A percentile compares a stretch with the other conserved stretches of the same genome.
phyloP scores from a whole-genome alignment of 2,329 filamentous ascomycete genomes.

The Cytospora paraplurivora region DNA sequence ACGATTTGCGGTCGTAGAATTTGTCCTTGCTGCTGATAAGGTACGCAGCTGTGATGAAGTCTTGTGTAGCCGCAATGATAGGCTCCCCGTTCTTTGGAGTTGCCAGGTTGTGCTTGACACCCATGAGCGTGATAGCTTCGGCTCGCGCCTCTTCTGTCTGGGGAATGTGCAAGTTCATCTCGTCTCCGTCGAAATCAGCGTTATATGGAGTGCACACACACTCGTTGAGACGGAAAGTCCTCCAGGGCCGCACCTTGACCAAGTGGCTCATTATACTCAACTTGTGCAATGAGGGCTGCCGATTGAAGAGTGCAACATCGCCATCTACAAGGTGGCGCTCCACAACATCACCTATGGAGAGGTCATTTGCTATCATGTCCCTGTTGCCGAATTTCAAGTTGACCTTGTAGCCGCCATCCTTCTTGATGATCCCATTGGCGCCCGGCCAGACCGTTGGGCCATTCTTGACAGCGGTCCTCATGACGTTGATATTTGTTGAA shows the following conservation, averaged over 20 bases:
- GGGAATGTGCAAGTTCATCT: conserved; percentile 98
- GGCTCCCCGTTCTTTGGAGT: conserved; percentile 98
- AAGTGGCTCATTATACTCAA: conserved; percentile 97
- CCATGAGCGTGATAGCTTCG: conserved; percentile 96
- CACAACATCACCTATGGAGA: conserved; percentile 84
- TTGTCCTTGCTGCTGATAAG: conserved; percentile 88
- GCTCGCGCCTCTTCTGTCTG: conserved; percentile 96
- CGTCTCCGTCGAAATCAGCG: conserved; percentile 97
- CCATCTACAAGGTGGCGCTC: conserved; percentile 94
- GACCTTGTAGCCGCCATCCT: conserved; percentile 66
- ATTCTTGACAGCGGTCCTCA: conserved; percentile 72
- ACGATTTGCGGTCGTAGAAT: conserved; percentile 87
- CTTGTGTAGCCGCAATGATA: conserved; percentile 97
- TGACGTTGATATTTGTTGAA: conserved; percentile 80
- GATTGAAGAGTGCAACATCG: conserved; percentile 96
- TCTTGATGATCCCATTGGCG: conserved; percentile 78
- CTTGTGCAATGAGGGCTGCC: conserved; percentile 96
- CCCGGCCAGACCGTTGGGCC: conserved; percentile 83
- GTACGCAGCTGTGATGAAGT: conserved; percentile 97
- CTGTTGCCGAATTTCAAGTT: conserved; percentile 76
- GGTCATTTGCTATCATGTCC: conserved; percentile 69
- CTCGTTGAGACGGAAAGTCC: conserved; percentile 95
- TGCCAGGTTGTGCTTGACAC: conserved; percentile 92
- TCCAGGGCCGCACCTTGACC: conserved; percentile 90
- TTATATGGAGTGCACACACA: conserved; percentile 99